These are phyloP conservation scores for Apiospora rasikravindrae DNA, from an alignment of 2,329 filamentous ascomycete species.

Conservation along the genomic window DNA sequence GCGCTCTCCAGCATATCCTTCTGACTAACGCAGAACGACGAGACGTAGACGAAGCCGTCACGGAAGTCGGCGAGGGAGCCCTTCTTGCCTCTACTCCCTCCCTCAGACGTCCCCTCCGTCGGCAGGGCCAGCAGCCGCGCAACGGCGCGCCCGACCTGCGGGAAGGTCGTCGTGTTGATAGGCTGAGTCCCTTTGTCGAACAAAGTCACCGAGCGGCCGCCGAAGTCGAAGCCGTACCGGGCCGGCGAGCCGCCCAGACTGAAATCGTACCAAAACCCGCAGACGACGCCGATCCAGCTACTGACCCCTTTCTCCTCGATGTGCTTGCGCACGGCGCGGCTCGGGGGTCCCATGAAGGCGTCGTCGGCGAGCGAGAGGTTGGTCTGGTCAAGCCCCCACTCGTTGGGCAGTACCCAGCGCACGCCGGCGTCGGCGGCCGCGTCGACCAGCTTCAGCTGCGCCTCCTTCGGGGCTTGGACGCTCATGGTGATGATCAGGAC, in stretches of 20 bases:
- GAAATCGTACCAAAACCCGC: conserved; percentile 61
- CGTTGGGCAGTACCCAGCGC: conserved; percentile 42
- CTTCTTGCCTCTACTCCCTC: conserved; percentile 27
- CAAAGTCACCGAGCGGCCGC: conserved; percentile 46
- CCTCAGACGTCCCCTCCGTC: conserved; percentile 36
- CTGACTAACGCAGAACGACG: conserved; percentile 64
- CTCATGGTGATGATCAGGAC: conserved; percentile 61
- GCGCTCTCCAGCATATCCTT: conserved; percentile 69
- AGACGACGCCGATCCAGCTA: conserved; percentile 50
- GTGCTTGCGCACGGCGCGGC: conserved; percentile 35
- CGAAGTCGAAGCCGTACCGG: conserved; percentile 57
- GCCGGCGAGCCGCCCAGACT: conserved; percentile 46
- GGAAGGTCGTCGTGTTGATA: conserved; percentile 51
- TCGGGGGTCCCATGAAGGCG: conserved; percentile 32
- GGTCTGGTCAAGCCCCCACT: conserved; percentile 47
- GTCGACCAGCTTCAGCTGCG: conserved; percentile 54
- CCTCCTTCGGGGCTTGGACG: conserved; percentile 46
- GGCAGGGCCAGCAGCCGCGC: conserved; percentile 54
- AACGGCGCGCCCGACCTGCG: conserved; percentile 52
- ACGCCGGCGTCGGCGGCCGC: conserved; percentile 62
- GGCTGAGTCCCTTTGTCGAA: conserved; percentile 62
- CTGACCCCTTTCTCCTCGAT: conserved; percentile 46
- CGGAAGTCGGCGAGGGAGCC: conserved; percentile 46
- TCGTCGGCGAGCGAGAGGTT: conserved; percentile 44
- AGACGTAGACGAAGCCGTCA: conserved; percentile 57